Evolutionary conservation across 2,329 filamentous ascomycete genomes (phyloP).

Genomic region (Phaeosphaeria sp.): DNA sequence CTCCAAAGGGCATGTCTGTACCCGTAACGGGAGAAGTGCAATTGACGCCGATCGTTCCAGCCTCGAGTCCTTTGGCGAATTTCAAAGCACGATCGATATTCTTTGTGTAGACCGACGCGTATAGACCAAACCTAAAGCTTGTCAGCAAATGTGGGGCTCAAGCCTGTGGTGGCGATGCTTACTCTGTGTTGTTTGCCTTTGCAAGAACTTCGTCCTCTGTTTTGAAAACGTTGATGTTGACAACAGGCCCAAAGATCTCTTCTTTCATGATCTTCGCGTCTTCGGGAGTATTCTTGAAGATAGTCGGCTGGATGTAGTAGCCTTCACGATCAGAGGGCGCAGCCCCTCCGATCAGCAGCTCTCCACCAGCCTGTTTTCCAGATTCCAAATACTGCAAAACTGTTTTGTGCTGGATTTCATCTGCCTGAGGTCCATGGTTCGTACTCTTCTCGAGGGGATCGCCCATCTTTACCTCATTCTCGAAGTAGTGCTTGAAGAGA

Average conservation of each 20-base stretch:
- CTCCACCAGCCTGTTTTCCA: conserved; percentile 70
- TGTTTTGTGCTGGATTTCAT: conserved; percentile 58
- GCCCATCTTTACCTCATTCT: conserved; percentile 45
- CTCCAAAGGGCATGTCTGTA: conserved; percentile 51
- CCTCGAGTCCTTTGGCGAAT: conserved; percentile 50
- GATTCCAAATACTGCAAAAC: conserved; percentile 56
- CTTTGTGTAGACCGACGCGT: conserved; percentile 79
- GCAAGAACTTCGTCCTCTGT: conserved; percentile 79
- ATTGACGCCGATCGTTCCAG: conserved; percentile 50
- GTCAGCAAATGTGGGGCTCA: not conserved
- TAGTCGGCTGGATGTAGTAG: conserved; percentile 71
- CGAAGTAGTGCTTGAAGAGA: conserved; percentile 47
- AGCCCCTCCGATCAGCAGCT: conserved; percentile 38
- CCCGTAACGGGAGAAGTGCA: conserved; percentile 43
- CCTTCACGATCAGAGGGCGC: conserved; percentile 38
- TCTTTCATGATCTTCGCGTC: conserved; percentile 82
- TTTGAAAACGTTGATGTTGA: conserved; percentile 78
- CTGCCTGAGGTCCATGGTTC: conserved; percentile 63
- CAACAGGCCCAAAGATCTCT: conserved; percentile 84
- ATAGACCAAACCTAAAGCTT: conserved; percentile 72
- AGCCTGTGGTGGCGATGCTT: conserved; percentile 1
- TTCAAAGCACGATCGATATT: conserved; percentile 46
- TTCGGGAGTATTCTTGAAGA: conserved; percentile 78
- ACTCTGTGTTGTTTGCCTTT: conserved; percentile 80
- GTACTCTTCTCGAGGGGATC: conserved; percentile 76